Evolutionary conservation across 805 yeast genomes (phyloP).

Genomic region (Lipomyces lipofer): DNA sequence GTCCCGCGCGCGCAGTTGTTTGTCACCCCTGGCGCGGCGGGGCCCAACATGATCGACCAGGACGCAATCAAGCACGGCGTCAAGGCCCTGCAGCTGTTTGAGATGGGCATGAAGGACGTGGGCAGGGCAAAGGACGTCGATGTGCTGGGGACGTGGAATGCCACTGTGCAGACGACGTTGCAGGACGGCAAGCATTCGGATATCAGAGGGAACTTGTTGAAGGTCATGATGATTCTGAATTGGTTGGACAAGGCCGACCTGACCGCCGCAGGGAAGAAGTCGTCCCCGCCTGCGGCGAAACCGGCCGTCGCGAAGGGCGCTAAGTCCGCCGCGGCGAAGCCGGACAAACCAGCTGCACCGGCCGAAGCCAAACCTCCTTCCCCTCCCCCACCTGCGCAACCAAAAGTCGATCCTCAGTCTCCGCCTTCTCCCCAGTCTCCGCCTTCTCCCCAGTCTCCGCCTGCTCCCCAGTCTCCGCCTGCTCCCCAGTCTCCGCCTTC

Average conservation of each 20-base stretch:
- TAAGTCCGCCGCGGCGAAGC: neutral
- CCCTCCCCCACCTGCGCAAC: too few species aligned
- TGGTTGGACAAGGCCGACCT: slow-evolving; percentile 24
- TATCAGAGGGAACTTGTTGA: slow-evolving; percentile 26
- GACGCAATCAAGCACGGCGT: slow-evolving; percentile 25
- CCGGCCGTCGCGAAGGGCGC: neutral
- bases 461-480: too few species aligned
- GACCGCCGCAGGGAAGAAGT: neutral
- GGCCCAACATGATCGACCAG: slow-evolving; percentile 29
- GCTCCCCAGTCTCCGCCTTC: too few species aligned
- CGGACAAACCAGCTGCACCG: neutral
- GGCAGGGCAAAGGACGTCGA: slow-evolving; percentile 19
- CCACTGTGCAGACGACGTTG: slow-evolving; percentile 25
- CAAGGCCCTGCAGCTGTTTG: slow-evolving; percentile 25
- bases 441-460: too few species aligned
- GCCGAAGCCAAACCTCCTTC: neutral
- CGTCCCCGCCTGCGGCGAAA: neutral
- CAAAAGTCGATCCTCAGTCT: too few species aligned
- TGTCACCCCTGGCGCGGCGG: slow-evolving; percentile 31
- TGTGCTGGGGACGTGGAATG: slow-evolving; percentile 28
- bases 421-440: too few species aligned
- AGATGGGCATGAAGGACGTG: slow-evolving; percentile 18
- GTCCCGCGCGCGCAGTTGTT: slow-evolving; percentile 26
- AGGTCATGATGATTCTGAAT: slow-evolving; percentile 29
- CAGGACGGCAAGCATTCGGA: slow-evolving; percentile 30